phyloP scores from a whole-genome alignment of 2,329 filamentous ascomycete species.

The Arthrobotrys sphaeroides region DNA sequence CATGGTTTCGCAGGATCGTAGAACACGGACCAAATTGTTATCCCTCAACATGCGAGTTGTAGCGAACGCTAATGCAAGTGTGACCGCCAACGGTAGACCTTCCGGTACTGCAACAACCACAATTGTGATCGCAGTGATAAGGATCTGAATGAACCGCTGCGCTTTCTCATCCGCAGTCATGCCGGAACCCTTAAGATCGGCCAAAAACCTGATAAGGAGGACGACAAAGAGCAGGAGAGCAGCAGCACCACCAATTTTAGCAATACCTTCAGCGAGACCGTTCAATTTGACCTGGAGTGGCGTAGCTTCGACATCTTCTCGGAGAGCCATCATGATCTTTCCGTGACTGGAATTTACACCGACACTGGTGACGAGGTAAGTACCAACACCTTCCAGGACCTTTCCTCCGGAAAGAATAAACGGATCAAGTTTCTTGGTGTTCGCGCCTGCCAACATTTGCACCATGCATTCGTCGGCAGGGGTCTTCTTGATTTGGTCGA shows the following conservation, averaged over 20 bases:
- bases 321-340: slow-evolving; percentile 68
- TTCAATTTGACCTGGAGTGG: slow-evolving; percentile 68
- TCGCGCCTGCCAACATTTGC: slow-evolving; percentile 66
- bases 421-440: slow-evolving; percentile 70
- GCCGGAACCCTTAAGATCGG: slow-evolving; percentile 58
- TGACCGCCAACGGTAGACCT: slow-evolving; percentile 69
- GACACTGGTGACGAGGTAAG: slow-evolving; percentile 67
- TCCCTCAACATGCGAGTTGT: slow-evolving; percentile 75
- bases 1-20: slow-evolving; percentile 76
- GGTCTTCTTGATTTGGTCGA: slow-evolving; percentile 75
- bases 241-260: slow-evolving; percentile 64
- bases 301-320: slow-evolving; percentile 66
- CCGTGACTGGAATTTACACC: slow-evolving; percentile 68
- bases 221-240: slow-evolving; percentile 61
- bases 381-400: slow-evolving; percentile 67
- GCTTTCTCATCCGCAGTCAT: slow-evolving; percentile 58
- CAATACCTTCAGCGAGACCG: slow-evolving; percentile 65
- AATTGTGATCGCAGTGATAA: slow-evolving; percentile 63
- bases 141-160: slow-evolving; percentile 61
- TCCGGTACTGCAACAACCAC: slow-evolving; percentile 63
- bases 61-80: slow-evolving; percentile 73
- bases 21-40: slow-evolving; percentile 74
- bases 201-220: slow-evolving; percentile 61
- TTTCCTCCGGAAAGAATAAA: slow-evolving; percentile 71
- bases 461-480: slow-evolving; percentile 69